These are phyloP conservation scores for Musa beccarii DNA, from an alignment of 176 grass and related monocot genomes.

Conservation along the genomic window DNA sequence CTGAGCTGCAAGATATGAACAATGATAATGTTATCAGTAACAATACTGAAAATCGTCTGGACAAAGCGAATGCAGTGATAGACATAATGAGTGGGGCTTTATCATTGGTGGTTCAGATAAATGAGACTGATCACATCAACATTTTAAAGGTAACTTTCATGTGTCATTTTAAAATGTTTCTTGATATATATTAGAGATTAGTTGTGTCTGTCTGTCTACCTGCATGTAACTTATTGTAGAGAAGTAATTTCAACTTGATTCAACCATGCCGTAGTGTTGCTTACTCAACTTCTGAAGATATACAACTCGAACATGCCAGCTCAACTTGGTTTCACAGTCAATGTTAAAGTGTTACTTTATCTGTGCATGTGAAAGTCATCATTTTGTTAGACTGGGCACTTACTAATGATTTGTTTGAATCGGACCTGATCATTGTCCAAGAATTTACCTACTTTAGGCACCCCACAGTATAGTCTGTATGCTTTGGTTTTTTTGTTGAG, in stretches of 20 bases:
- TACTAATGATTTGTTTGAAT: background rate
- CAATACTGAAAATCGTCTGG: slow-evolving; percentile 43
- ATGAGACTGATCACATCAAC: slow-evolving; percentile 94
- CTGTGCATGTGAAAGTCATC: background rate
- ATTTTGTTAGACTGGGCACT: background rate
- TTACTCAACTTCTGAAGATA: background rate
- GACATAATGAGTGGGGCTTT: slow-evolving; percentile 92
- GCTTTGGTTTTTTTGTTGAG: background rate
- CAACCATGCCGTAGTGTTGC: background rate
- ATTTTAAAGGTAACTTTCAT: slow-evolving; percentile 76
- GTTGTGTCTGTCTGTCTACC: background rate
- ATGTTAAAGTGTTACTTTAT: background rate
- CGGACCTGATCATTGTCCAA: background rate
- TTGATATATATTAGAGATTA: background rate
- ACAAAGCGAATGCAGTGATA: slow-evolving; percentile 81
- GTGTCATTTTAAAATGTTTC: background rate
- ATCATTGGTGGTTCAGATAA: slow-evolving; percentile 78
- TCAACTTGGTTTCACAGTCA: background rate
- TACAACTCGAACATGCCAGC: background rate
- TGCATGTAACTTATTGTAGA: background rate
- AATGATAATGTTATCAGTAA: slow-evolving; percentile 21
- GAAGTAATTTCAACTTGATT: background rate
- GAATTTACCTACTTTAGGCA: background rate
- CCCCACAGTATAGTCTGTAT: background rate
- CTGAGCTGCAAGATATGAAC: slow-evolving; percentile 40